Evolutionary conservation across 768 basidiomycete species (phyloP), one percentile per base, ranked within the genome.

Genomic region (Leccinum incarnatum): DNA sequence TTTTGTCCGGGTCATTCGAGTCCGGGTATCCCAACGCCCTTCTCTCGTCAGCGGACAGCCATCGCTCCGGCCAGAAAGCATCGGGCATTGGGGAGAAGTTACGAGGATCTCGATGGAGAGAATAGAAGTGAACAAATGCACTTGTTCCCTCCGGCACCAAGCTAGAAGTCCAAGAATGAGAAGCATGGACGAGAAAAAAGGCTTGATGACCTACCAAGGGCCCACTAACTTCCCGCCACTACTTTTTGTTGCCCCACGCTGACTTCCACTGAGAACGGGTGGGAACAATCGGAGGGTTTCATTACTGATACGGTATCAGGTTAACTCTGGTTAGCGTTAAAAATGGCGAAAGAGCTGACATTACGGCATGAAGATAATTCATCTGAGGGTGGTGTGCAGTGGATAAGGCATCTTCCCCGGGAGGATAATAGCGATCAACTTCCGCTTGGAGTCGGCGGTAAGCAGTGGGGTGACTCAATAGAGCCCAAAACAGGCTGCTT

Each of bases 271-370:
- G 36, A 81, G 75, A 32, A 84, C 69, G 11, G 83, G 76, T 12
- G 83, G 81, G 57, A 76, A 76, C 19, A 84, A 70, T 40, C 83
- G 77, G 29, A 84, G 69, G 1, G 76, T 69, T 59, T 84, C 83
- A 42, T 82, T 82, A 60, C 83, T 83, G 58, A 46, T 51, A 49
- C 14, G 51, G 65, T 19, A 62, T 59, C 59, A 11, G 51, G 54
- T 64, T 48, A 66, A 30, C 48, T 42, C 21, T 59, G 48, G 46
- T 49, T 50, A 42, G 36, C n/a, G 8, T 8, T n/a, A 51, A 29
- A 54, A 58, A 51, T 60, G 27, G 52, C 10, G 42, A 51, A 37
- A 51, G 23, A 14, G 50, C 72, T 19, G 52, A 74, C 72, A 75
- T 74, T 32, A 73, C 73, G 59, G 72, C 73, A 65, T 62, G 66